These are phyloP conservation scores for Tetramitus jugosus DNA, from an alignment of 208 protist species.

Conservation along the genomic window DNA sequence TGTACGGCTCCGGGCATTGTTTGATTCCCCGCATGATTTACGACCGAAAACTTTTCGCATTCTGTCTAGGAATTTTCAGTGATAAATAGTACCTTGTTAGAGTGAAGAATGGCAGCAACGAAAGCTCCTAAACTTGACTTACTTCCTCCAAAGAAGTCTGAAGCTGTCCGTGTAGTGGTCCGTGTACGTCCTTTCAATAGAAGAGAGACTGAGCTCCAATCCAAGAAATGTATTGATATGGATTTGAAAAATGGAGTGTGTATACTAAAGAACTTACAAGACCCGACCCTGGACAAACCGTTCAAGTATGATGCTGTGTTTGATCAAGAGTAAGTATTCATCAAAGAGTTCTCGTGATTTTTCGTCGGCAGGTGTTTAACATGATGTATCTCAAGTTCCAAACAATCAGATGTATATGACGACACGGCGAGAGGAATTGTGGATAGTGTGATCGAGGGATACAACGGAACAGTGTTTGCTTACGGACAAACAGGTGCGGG, in stretches of 20 bases:
- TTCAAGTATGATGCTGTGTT: constrained; percentile 37
- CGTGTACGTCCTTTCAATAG: background rate
- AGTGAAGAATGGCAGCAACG: no score
- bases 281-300: constrained; percentile 23
- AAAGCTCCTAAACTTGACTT: no score
- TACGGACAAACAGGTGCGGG: constrained; percentile 57
- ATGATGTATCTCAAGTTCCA: background rate
- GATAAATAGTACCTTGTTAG: no score
- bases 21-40: no score
- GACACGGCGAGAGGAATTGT: constrained; percentile 65
- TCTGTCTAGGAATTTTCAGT: no score
- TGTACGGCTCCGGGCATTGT: no score
- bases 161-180: background rate
- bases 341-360: no score
- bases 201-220: background rate
- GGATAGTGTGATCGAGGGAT: constrained; percentile 68
- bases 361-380: constrained; percentile 29
- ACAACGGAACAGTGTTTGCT: constrained; percentile 47
- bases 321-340: constrained; percentile 37
- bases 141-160: no score
- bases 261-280: background rate
- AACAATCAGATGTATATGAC: constrained; percentile 68
- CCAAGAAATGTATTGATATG: background rate
- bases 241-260: background rate
- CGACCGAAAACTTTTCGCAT: no score